phyloP scores from a whole-genome alignment of 495 filamentous ascomycete species.

The Polyplosphaeria fusca region DNA sequence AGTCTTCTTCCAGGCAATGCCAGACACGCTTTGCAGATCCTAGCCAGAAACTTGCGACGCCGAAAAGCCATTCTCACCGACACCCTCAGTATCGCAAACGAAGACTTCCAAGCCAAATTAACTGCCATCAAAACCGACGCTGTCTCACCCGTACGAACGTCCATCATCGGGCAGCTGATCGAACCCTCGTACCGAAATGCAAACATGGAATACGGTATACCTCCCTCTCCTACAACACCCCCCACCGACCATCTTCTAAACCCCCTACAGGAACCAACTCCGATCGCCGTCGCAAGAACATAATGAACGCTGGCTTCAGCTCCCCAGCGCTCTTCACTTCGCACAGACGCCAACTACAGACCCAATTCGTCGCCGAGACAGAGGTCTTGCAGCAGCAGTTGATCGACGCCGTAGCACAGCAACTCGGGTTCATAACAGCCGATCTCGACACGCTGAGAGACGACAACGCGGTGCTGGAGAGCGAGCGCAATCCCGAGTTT shows the following conservation, averaged over 20 bases:
- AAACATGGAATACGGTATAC: conserved; percentile 7
- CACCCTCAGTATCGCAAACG: not conserved
- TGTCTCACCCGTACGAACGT: conserved; percentile 38
- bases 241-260: not conserved
- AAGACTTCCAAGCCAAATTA: conserved; percentile 6
- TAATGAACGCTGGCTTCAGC: conserved; percentile 33
- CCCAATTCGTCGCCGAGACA: conserved; percentile 24
- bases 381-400: conserved; percentile 31
- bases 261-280: conserved; percentile 38
- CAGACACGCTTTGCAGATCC: not conserved
- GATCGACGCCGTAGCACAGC: conserved; percentile 13
- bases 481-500: conserved; percentile 40
- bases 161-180: conserved; percentile 42
- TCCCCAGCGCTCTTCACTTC: conserved; percentile 30
- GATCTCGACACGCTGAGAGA: conserved; percentile 39
- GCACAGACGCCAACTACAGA: conserved; percentile 30
- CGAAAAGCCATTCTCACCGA: too few species aligned
- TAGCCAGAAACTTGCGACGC: not conserved
- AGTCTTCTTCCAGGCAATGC: too few species aligned
- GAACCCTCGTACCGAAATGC: conserved; percentile 17
- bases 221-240: not conserved
- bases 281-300: conserved; percentile 34
- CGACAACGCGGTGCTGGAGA: conserved; percentile 40
- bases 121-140: conserved; percentile 34
- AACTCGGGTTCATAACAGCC: conserved; percentile 31